A percentile compares a stretch with the other conserved stretches of the same genome.
phyloP scores from a whole-genome alignment of 2,329 filamentous ascomycete genomes.

The Trichophyton rubrum region DNA sequence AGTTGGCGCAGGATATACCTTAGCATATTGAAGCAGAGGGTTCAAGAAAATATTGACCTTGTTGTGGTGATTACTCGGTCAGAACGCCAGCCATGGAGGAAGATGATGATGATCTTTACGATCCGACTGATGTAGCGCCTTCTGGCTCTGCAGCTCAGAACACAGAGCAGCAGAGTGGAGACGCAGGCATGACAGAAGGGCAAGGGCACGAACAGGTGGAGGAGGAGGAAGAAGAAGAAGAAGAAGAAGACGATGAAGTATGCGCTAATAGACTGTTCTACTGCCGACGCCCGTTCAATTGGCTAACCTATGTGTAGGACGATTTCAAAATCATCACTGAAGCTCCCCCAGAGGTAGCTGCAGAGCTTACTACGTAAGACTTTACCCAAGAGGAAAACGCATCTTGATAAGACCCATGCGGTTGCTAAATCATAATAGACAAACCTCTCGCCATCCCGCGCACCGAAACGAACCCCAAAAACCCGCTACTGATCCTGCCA shows the following conservation, averaged over 20 bases:
- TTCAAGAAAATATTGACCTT: neutral
- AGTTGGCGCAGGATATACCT: neutral
- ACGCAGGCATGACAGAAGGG: constrained; percentile 26
- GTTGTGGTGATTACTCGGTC: neutral
- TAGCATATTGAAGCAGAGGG: neutral
- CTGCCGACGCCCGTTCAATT: neutral
- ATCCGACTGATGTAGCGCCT: constrained; percentile 29
- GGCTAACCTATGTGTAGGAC: constrained; percentile 23
- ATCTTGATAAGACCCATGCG: constrained; percentile 9
- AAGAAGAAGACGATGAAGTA: constrained; percentile 26
- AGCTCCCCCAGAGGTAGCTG: constrained; percentile 30
- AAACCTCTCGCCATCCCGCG: constrained; percentile 28
- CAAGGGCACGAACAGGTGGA: constrained; percentile 30
- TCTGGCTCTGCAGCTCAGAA: constrained; percentile 19
- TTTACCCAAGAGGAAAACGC: neutral
- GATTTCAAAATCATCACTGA: constrained; percentile 41
- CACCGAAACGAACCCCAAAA: constrained; percentile 22
- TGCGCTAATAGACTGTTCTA: constrained; percentile 10
- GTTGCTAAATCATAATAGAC: constrained; percentile 18
- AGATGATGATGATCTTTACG: constrained; percentile 37
- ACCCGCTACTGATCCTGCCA: neutral
- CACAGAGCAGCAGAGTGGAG: constrained; percentile 17
- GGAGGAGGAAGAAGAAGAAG: constrained; percentile 18
- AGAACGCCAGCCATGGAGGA: constrained; percentile 29
- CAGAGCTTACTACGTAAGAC: constrained; percentile 18